Evolutionary conservation across 257 asterid species (phyloP).

Genomic region (Cordia subcordata): DNA sequence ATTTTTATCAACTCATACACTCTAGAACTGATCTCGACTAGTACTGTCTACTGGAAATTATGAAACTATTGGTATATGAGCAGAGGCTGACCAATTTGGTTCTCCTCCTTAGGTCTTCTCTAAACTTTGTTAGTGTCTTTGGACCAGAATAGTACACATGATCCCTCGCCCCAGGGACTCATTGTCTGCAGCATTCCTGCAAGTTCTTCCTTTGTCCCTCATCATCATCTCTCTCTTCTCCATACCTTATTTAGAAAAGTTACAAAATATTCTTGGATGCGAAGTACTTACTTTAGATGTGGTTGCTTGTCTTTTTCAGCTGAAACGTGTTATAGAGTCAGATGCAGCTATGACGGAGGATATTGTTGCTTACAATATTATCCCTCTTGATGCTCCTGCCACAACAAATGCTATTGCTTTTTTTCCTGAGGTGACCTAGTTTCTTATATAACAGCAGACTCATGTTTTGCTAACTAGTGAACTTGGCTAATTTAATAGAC

Average conservation of each 20-base stretch:
- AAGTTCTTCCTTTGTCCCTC: no score
- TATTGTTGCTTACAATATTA: constrained; percentile 75
- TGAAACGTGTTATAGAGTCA: constrained; percentile 85
- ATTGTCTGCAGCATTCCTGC: no score
- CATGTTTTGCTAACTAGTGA: constrained; percentile 8
- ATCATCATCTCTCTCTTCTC: neutral
- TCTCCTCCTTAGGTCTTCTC: no score
- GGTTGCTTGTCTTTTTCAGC: constrained; percentile 41
- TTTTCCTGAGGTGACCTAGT: constrained; percentile 67
- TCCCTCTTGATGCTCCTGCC: constrained; percentile 84
- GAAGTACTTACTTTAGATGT: constrained; percentile 3
- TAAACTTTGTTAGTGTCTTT: no score
- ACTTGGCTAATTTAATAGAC: constrained; percentile 19
- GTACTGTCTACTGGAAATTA: no score
- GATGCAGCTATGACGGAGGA: constrained; percentile 99
- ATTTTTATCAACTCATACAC: no score
- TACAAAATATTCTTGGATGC: neutral
- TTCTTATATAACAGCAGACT: constrained; percentile 9
- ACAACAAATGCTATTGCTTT: constrained; percentile 63
- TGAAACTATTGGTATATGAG: no score
- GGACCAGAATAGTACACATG: no score
- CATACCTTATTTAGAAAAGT: neutral
- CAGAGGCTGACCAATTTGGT: no score
- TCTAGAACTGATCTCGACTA: no score
- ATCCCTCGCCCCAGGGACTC: no score